phyloP scores from a whole-genome alignment of 2,329 filamentous ascomycete genomes.

The Trichoderma harzianum region DNA sequence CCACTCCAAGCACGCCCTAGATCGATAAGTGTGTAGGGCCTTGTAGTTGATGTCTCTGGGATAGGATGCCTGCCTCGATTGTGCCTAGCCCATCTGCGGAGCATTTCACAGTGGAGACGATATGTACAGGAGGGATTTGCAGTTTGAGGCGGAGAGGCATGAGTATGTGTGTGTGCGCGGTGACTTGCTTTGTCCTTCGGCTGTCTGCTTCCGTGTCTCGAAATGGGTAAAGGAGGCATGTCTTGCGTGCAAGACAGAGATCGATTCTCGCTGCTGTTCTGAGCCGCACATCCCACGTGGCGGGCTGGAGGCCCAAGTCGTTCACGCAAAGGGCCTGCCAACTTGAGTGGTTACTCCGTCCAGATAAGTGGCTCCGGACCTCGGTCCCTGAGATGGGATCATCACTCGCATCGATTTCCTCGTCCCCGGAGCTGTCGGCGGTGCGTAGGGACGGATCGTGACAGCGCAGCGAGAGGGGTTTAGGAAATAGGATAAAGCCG shows the following conservation, averaged over 20 bases:
- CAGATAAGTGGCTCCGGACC: not conserved
- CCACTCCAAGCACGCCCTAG: not conserved
- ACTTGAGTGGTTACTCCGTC: not conserved
- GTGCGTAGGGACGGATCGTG: not conserved
- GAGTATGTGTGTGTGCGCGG: not conserved
- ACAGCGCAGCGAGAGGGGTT: not conserved
- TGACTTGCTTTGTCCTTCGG: not conserved
- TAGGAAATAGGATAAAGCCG: not conserved
- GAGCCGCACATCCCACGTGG: slow-evolving; percentile 11
- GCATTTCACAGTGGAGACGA: not conserved
- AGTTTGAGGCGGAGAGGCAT: not conserved
- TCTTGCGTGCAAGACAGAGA: not conserved
- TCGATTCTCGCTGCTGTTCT: not conserved
- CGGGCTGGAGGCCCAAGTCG: not conserved
- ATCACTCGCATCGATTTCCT: not conserved
- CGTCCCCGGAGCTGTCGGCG: not conserved
- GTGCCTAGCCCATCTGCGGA: slow-evolving; percentile 1
- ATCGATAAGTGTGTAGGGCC: not conserved
- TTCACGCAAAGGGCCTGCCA: not conserved
- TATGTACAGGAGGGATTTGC: not conserved
- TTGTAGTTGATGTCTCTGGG: not conserved
- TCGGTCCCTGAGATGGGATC: not conserved
- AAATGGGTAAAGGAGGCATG: not conserved
- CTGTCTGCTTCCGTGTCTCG: not conserved
- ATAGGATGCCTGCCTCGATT: not conserved